These are phyloP conservation scores for Schizosaccharomyces octosporus DNA, from an alignment of 805 yeast genomes.

Conservation along the genomic window DNA sequence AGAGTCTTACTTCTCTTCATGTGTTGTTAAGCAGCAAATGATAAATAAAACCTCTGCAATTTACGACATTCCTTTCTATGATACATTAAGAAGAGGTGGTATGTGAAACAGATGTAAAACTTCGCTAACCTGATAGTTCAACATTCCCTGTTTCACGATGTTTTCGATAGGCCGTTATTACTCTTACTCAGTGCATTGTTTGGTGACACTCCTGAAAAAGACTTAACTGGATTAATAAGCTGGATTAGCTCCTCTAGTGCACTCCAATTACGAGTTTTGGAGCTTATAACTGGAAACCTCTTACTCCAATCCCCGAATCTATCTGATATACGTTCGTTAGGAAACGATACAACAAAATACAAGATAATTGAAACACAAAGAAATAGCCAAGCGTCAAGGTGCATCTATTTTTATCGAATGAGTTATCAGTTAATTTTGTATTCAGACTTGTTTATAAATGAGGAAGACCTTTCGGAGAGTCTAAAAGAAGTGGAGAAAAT, in stretches of 20 bases:
- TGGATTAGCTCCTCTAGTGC: neutral
- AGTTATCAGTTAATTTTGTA: neutral
- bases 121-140: constrained; percentile 1
- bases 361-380: neutral
- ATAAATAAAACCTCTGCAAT: neutral
- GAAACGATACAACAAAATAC: neutral
- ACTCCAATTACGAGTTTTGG: neutral
- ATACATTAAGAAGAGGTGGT: neutral
- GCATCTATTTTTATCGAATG: neutral
- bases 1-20: neutral
- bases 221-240: neutral
- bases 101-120: neutral
- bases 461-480: neutral
- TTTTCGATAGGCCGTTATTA: neutral
- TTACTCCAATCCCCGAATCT: neutral
- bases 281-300: neutral
- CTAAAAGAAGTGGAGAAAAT: neutral
- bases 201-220: neutral
- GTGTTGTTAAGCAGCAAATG: neutral
- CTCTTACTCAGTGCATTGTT: neutral
- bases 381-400: neutral
- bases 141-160: constrained; percentile 13
- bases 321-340: neutral
- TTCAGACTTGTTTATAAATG: neutral
- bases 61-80: neutral